Base-by-base conservation (phyloP, 441 rosid genomes). In the Gossypium gossypioides region DNA sequence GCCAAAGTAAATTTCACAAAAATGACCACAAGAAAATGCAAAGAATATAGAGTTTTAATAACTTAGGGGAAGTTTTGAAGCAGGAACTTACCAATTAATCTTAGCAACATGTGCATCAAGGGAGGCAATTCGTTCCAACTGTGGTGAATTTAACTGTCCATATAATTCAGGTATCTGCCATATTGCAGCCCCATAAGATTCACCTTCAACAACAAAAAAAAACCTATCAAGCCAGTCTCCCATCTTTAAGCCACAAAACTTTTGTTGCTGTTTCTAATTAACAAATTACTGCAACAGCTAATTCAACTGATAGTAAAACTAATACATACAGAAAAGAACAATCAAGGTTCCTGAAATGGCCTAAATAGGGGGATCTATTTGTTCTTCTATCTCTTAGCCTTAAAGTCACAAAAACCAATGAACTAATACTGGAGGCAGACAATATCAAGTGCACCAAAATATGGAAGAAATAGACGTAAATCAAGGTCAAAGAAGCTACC, bases 131-230 rank as follows among this genome's bases (percentile, higher is more conserved):
- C 80, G 85, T 82, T 91, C 98, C 85, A 91, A 68, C 44, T 91
- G 96, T 50, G 97, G 97, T 2, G 96, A 93, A 84, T 77, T 90
- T 40, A 85, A 29, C 71, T 93, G 97, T 64, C 97, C 98, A 73
- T 91, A 90, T 56, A 93, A 77, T 89, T 93, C 98, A 4, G 98
- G 97, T 46, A 93, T 91, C 81, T 84, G 95, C 97, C 98, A 93
- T 29, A 90, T 83, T 15, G 96, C 97, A 13, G 98, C 96, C 77
- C 95, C 98, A 68, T 76, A 87, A n/a, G 95, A 82, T 59, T 93
- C 97, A 37, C 93, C 97, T 91, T 79, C 70, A 77, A 74, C 56
- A 59, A 68, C 54, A 48, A 52, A 6, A 73, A 22, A 27, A 75
- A 52, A 48, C 55, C 29, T 69, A 78, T 74, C 56, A 80, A 52